Evolutionary conservation across 1,284 basidiomycete species (phyloP).

Genomic region (Sporisorium scitamineum): DNA sequence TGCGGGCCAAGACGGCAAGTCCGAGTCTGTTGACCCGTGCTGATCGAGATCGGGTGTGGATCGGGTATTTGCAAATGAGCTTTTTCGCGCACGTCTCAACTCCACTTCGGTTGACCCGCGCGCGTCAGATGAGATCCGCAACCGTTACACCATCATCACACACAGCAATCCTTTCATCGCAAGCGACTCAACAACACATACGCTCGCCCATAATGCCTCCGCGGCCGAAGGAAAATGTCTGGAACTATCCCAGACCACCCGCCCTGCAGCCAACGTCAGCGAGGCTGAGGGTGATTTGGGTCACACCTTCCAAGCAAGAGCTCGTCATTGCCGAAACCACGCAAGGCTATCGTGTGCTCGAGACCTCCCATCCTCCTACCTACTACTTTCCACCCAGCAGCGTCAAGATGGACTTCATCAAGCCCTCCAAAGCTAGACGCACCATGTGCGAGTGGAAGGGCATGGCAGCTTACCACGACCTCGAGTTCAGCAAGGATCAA

Average conservation of each 20-base stretch:
- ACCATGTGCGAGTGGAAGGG: slow-evolving; percentile 69
- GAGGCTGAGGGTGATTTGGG: slow-evolving; percentile 61
- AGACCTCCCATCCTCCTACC: slow-evolving; percentile 66
- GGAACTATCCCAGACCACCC: slow-evolving; percentile 66
- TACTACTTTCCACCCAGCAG: slow-evolving; percentile 62
- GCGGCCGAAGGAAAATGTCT: slow-evolving; percentile 57
- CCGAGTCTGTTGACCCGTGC: not conserved
- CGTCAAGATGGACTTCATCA: slow-evolving; percentile 50
- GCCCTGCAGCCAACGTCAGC: slow-evolving; percentile 56
- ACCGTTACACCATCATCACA: slow-evolving; percentile 6
- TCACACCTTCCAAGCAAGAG: slow-evolving; percentile 53
- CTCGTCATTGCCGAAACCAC: slow-evolving; percentile 62
- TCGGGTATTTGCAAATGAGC: slow-evolving; percentile 5
- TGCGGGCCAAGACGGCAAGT: not conserved
- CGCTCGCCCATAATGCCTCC: slow-evolving; percentile 33
- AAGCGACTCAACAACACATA: not conserved
- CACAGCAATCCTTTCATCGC: not conserved
- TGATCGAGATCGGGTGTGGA: slow-evolving; percentile 6
- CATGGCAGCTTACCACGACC: slow-evolving; percentile 61
- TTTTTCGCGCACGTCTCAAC: slow-evolving; percentile 10
- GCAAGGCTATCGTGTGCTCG: slow-evolving; percentile 63
- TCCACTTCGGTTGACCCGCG: slow-evolving; percentile 25
- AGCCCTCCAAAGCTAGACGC: slow-evolving; percentile 52
- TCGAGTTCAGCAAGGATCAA: slow-evolving; percentile 47
- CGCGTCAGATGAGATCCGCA: slow-evolving; percentile 9